Evolutionary conservation across 2,329 filamentous ascomycete genomes (phyloP).

Genomic region (Xylariales sp.): DNA sequence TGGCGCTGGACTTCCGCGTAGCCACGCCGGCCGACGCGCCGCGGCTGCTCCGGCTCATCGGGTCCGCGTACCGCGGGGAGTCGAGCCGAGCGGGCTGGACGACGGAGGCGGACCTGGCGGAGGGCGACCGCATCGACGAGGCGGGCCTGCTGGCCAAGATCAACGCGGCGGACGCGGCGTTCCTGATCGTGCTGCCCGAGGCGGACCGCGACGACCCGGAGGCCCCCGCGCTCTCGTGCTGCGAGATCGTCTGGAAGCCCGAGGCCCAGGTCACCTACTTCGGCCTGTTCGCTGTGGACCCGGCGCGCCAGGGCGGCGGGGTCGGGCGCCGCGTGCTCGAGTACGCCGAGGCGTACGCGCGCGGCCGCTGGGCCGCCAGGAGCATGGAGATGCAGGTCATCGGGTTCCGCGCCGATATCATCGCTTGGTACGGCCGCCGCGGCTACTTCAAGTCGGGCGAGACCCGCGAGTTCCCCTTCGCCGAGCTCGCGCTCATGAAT

Average conservation of each 20-base stretch:
- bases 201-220: conserved; percentile 18
- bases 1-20: too few relatives aligned
- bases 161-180: conserved; percentile 26
- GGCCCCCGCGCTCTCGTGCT: too few relatives aligned
- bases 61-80: conserved; percentile 40
- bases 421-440: conserved; percentile 37
- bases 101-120: conserved; percentile 39
- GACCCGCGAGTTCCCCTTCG: conserved; percentile 35
- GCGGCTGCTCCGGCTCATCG: conserved; percentile 31
- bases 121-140: conserved; percentile 37
- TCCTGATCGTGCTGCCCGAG: conserved; percentile 31
- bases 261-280: conserved; percentile 30
- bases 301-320: conserved; percentile 36
- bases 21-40: not conserved
- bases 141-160: conserved; percentile 34
- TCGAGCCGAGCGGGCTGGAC: conserved; percentile 39
- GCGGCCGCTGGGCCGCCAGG: conserved; percentile 20
- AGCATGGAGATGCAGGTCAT: conserved; percentile 41
- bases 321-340: conserved; percentile 34
- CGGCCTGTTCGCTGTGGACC: conserved; percentile 43
- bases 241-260: conserved; percentile 30
- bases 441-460: conserved; percentile 34
- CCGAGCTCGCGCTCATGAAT: conserved; percentile 22
- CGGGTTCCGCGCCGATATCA: conserved; percentile 33
- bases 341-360: conserved; percentile 32